Evolutionary conservation across 495 filamentous ascomycete species (phyloP), one percentile per base, ranked within the genome.

Genomic region (Aspergillus sclerotiicarbonarius): DNA sequence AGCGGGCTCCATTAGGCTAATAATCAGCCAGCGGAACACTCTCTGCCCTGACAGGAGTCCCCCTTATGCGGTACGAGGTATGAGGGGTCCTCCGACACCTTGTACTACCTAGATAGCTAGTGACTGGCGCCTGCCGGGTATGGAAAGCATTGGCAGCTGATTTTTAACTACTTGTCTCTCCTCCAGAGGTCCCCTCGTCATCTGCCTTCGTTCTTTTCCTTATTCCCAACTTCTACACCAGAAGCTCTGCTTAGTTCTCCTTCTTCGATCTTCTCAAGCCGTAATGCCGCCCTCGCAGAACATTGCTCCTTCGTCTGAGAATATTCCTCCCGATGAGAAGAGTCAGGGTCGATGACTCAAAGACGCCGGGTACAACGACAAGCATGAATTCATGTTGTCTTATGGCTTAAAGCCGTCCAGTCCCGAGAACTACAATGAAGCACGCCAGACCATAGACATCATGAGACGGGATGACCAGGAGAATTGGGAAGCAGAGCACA

Each of bases 311-410:
- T 12, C 43, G 6, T n/a, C 58, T 51, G n/a, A 25, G 25, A 25
- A 30, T 51, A 47, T 61, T 29, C 45, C 33, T 8, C 46, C 61
- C 33, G 33, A 53, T n/a, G 30, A 61, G 13, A 58, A 48, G 30
- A 58, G 50, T 37, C 15, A 58, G 2, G 25, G 46, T 16, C 18
- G 39, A 8, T 32, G 44, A 21, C 4, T 58, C 15, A 54, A 56
- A 55, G 62, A 64, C 19, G 35, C 29, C 4, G 58, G 58, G 8
- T 61, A 41, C 50, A n/a, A 43, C 19, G 51, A 44, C 21, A 31
- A 60, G 35, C 19, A 54, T n/a, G 30, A 60, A 1, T 57, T 63
- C 29, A 57, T 56, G 57, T 19, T 53, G 15, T 53, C 51, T 19
- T 49, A 63, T 41, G 52, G 54, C 21, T 31, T 59, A n/a, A 59